Evolutionary conservation across 1,284 basidiomycete species (phyloP), one percentile per base, ranked within the genome.

Genomic region (Schizophyllum commune): DNA sequence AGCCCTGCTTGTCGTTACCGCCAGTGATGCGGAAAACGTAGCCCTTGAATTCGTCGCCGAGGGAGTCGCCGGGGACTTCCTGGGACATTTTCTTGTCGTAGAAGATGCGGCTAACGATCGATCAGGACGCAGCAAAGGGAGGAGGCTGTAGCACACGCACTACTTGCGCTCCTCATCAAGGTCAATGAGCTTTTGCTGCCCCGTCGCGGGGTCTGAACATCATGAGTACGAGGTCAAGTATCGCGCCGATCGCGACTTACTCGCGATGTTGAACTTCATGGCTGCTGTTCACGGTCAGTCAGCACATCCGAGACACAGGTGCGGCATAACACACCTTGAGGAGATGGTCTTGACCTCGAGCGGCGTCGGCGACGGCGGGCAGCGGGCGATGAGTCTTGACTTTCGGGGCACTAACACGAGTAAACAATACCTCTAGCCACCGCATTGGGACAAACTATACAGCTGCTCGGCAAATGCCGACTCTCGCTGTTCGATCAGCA

Each of bases 261-360:
- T 96, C 77, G 95, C 92, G 77, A 98, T 92, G 85, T 96, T 97
- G 79, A 97, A 81, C 88, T 97, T 97, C 95, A 96, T 96, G 75
- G 39, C 39, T 47, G 39, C 9, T 47, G 2, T 11, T 76, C 82
- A 58, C 15, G 58, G 53, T 52, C 54, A 58, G n/a, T 54, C 32
- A 57, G 58, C 59, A 58, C 61, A 47, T 52, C 60, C 56, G 54
- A 55, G 56, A 52, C 56, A 52, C 33, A 56, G 57, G 34, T 39
- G 32, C 27, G 55, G 52, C 13, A 56, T n/a, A 39, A 21, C 32
- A 13, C 32, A 39, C 56, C 58, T 20, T 13, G 20, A 21, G 20
- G 15, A 27, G 32, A 32, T 21, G 51, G 56, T 27, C 52, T 52
- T 17, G 47, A 52, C 22, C 51, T 17, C 22, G 39, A 53, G 55